Evolutionary conservation across 108 stramenopile genomes (phyloP).

Genomic region (Skeletonema potamos): DNA sequence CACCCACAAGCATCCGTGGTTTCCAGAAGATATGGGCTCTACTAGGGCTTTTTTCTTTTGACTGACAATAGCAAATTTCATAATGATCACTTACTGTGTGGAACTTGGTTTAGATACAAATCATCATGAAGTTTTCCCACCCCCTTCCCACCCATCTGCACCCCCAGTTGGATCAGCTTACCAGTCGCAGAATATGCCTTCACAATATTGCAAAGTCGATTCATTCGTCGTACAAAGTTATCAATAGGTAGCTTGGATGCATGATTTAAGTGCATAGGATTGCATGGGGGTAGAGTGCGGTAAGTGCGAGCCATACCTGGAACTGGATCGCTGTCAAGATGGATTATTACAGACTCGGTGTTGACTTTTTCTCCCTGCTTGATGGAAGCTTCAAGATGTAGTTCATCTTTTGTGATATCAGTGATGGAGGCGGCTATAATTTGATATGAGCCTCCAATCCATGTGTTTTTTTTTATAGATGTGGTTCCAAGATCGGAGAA

Average conservation of each 20-base stretch:
- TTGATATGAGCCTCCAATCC: constrained; percentile 65
- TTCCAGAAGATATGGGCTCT: constrained; percentile 35
- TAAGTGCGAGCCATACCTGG: constrained; percentile 25
- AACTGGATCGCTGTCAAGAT: constrained; percentile 47
- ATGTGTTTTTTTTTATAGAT: constrained; percentile 64
- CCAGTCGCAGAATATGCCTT: constrained; percentile 68
- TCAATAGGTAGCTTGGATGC: constrained; percentile 53
- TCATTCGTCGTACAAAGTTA: constrained; percentile 67
- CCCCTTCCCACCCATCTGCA: constrained; percentile 69
- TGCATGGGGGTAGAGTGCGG: constrained; percentile 28
- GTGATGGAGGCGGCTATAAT: constrained; percentile 57
- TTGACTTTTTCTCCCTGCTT: constrained; percentile 32
- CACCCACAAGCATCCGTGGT: constrained; percentile 25
- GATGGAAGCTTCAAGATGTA: constrained; percentile 31
- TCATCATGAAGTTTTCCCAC: constrained; percentile 44
- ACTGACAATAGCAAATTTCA: background rate
- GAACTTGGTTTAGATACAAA: constrained; percentile 84
- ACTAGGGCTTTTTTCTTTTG: constrained; percentile 18
- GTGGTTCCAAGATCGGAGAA: constrained; percentile 68
- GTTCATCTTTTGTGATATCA: constrained; percentile 35
- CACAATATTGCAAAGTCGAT: constrained; percentile 72
- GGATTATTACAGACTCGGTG: constrained; percentile 27
- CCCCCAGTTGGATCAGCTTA: constrained; percentile 77
- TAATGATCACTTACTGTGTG: constrained; percentile 57
- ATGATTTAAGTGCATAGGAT: constrained; percentile 43